phyloP scores from a whole-genome alignment of 257 asterid genomes.

The Leptodermis oblonga region DNA sequence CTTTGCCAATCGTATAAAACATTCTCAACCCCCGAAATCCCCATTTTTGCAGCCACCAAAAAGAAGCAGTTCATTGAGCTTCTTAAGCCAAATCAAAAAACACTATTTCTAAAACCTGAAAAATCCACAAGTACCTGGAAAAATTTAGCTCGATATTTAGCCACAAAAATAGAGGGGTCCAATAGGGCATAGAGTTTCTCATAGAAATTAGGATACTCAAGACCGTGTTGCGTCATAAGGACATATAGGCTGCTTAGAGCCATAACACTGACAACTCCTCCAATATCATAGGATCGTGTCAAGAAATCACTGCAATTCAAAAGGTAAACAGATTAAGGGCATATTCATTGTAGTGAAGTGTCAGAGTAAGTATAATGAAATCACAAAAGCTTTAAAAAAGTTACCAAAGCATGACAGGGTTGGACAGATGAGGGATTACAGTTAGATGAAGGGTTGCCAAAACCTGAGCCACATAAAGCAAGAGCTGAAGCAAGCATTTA shows the following conservation, averaged over 20 bases:
- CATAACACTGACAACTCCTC: slow-evolving; percentile 97
- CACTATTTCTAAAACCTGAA: neutral
- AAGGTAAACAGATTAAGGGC: slow-evolving; percentile 1
- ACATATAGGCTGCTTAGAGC: slow-evolving; percentile 85
- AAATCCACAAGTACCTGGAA: slow-evolving; percentile 52
- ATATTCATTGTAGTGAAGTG: slow-evolving; percentile 9
- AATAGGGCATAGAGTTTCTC: slow-evolving; percentile 77
- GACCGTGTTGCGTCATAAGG: slow-evolving; percentile 93
- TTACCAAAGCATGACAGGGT: slow-evolving; percentile 85
- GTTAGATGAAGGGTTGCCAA: slow-evolving; percentile 66
- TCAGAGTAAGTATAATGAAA: slow-evolving; percentile 17
- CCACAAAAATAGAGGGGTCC: slow-evolving; percentile 85
- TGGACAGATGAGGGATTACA: slow-evolving; percentile 77
- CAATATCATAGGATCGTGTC: slow-evolving; percentile 87
- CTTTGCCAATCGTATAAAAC: no score
- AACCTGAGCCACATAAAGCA: slow-evolving; percentile 48
- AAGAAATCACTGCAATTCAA: slow-evolving; percentile 78
- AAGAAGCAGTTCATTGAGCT: neutral
- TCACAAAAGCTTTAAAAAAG: slow-evolving; percentile 14
- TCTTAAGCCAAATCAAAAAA: neutral
- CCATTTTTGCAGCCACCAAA: neutral
- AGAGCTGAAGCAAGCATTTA: slow-evolving; percentile 10
- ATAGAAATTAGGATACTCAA: slow-evolving; percentile 91
- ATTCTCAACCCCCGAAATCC: neutral
- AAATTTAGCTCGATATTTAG: slow-evolving; percentile 82